phyloP scores from a whole-genome alignment of 2,329 filamentous ascomycete species.

The Calonectria hongkongensis region DNA sequence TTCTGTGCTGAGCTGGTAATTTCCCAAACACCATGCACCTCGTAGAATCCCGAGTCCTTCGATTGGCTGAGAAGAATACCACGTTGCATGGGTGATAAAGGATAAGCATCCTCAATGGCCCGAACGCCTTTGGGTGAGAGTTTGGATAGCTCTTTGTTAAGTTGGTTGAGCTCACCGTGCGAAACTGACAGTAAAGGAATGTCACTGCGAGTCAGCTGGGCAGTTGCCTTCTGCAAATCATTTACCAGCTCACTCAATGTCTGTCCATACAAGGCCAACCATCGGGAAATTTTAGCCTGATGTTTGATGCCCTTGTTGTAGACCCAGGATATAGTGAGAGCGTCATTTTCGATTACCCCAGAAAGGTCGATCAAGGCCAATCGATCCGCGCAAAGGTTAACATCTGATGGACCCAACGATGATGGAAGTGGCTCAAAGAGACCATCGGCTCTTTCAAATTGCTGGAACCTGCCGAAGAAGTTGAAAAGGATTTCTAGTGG shows the following conservation, averaged over 20 bases:
- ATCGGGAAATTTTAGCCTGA: conserved; percentile 2
- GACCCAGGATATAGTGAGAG: conserved; percentile 10
- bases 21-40: conserved; percentile 59
- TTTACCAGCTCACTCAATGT: not conserved
- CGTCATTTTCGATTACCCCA: conserved; percentile 14
- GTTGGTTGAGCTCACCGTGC: conserved; percentile 40
- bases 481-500: conserved; percentile 55
- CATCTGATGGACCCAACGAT: conserved; percentile 28
- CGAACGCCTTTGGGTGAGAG: conserved; percentile 20
- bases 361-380: conserved; percentile 41
- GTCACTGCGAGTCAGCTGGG: conserved; percentile 9
- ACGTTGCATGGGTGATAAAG: conserved; percentile 62
- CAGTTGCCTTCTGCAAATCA: conserved; percentile 6
- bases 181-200: conserved; percentile 61
- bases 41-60: conserved; percentile 59
- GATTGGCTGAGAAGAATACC: conserved; percentile 62
- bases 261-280: conserved; percentile 4
- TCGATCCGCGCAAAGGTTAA: conserved; percentile 39
- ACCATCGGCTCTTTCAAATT: conserved; percentile 53
- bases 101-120: conserved; percentile 57
- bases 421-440: conserved; percentile 46
- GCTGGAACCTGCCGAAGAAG: conserved; percentile 56
- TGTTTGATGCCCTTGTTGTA: conserved; percentile 16
- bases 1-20: conserved; percentile 48
- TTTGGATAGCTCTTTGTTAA: conserved; percentile 44